Conservation (phyloP, 169 alveolate species). For the Cryptosporidium parvum region DNA sequence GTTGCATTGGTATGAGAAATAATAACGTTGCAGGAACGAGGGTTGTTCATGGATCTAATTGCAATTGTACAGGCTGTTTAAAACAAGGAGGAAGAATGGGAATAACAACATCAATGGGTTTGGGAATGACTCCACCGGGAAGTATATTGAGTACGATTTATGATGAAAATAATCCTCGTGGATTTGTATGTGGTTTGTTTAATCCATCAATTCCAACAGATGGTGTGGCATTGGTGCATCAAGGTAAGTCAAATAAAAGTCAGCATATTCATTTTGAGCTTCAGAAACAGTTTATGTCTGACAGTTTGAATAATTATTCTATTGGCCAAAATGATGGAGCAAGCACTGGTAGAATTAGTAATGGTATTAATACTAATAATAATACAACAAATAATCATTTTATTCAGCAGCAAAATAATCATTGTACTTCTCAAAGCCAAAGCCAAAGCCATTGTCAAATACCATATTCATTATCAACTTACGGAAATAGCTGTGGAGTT, state of each 20-base stretch:
- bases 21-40: neutral
- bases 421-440: neutral
- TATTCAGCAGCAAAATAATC: neutral
- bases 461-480: neutral
- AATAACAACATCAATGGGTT: neutral
- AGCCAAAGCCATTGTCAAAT: neutral
- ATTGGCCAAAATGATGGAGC: neutral
- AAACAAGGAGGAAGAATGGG: neutral
- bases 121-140: neutral
- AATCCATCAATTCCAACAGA: constrained; percentile 75
- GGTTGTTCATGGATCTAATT: neutral
- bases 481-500: neutral
- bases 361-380: neutral
- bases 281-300: neutral
- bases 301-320: neutral
- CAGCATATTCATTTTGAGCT: constrained; percentile 4
- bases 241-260: constrained; percentile 3
- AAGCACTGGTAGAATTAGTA: neutral
- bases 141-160: constrained; percentile 16
- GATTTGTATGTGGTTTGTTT: constrained; percentile 72
- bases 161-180: constrained; percentile 54
- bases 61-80: neutral
- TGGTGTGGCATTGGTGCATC: constrained; percentile 39
- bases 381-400: neutral
- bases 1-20: neutral